These are phyloP conservation scores for Syzygium grande DNA, from an alignment of 345 rosid species.

Conservation along the genomic window DNA sequence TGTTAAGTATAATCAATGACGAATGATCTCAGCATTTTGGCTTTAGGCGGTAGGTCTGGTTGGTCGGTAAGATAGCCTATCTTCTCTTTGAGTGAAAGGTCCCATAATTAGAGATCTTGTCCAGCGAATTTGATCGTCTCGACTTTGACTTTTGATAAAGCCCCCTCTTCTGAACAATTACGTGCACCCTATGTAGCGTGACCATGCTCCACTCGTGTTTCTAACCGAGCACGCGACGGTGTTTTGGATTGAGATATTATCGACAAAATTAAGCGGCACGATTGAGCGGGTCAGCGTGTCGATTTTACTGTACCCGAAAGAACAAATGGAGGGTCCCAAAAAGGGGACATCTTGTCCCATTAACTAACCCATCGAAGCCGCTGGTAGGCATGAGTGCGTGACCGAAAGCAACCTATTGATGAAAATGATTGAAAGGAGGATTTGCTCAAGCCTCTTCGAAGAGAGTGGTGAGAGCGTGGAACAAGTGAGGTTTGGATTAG, in stretches of 20 bases:
- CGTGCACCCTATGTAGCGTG: not conserved
- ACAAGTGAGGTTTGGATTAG: too few relatives aligned
- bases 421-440: not conserved
- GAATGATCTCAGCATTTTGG: not conserved
- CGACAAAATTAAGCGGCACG: too few relatives aligned
- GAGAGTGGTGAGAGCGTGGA: too few relatives aligned
- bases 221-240: too few relatives aligned
- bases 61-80: not conserved
- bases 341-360: not conserved
- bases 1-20: not conserved
- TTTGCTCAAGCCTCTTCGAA: not conserved
- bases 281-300: too few relatives aligned
- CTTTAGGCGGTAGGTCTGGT: not conserved
- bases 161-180: too few relatives aligned
- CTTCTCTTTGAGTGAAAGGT: not conserved
- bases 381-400: not conserved
- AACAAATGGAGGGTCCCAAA: not conserved
- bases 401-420: not conserved
- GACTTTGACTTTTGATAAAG: not conserved
- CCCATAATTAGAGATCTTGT: not conserved
- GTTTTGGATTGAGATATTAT: too few relatives aligned
- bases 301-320: not conserved
- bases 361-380: not conserved
- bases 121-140: not conserved
- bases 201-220: too few relatives aligned